phyloP scores from a whole-genome alignment of 495 filamentous ascomycete species.

The Neurospora sp. region DNA sequence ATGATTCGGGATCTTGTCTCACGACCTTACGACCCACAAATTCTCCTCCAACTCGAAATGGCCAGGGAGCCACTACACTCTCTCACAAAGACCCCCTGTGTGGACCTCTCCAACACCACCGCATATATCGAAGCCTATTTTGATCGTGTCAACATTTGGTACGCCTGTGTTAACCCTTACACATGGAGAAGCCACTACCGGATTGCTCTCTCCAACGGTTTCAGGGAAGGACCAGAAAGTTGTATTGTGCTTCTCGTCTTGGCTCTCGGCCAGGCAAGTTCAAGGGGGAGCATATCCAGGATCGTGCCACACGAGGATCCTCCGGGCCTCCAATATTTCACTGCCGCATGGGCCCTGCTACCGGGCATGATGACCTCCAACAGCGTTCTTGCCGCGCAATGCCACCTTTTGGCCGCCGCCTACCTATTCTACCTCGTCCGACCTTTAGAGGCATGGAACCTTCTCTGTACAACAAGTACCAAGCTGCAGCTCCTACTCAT shows the following conservation, averaged over 20 bases:
- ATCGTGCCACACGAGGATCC: slow-evolving; percentile 60
- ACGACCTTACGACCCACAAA: slow-evolving; percentile 65
- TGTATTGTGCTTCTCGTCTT: slow-evolving; percentile 75
- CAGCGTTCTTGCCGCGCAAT: slow-evolving; percentile 64
- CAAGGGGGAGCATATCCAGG: slow-evolving; percentile 61
- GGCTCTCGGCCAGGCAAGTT: slow-evolving; percentile 62
- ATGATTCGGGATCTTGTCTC: slow-evolving; percentile 67
- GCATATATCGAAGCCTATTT: slow-evolving; percentile 70
- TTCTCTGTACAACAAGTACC: slow-evolving; percentile 67
- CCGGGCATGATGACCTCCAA: slow-evolving; percentile 72
- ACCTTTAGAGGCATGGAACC: slow-evolving; percentile 72
- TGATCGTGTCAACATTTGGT: slow-evolving; percentile 71
- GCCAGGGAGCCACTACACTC: slow-evolving; percentile 60
- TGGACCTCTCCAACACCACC: slow-evolving; percentile 65
- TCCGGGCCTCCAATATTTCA: slow-evolving; percentile 70
- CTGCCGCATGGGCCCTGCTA: slow-evolving; percentile 66
- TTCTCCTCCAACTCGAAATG: slow-evolving; percentile 74
- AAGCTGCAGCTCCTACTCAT: slow-evolving; percentile 70
- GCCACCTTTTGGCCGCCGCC: slow-evolving; percentile 66
- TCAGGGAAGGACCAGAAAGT: slow-evolving; percentile 67
- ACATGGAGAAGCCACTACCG: slow-evolving; percentile 70
- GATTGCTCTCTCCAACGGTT: slow-evolving; percentile 58
- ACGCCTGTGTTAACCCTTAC: slow-evolving; percentile 75
- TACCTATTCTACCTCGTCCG: slow-evolving; percentile 77
- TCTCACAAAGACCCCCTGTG: slow-evolving; percentile 47